Evolutionary conservation across 2,329 filamentous ascomycete species (phyloP).

Genomic region (Verticillium nonalfalfae): DNA sequence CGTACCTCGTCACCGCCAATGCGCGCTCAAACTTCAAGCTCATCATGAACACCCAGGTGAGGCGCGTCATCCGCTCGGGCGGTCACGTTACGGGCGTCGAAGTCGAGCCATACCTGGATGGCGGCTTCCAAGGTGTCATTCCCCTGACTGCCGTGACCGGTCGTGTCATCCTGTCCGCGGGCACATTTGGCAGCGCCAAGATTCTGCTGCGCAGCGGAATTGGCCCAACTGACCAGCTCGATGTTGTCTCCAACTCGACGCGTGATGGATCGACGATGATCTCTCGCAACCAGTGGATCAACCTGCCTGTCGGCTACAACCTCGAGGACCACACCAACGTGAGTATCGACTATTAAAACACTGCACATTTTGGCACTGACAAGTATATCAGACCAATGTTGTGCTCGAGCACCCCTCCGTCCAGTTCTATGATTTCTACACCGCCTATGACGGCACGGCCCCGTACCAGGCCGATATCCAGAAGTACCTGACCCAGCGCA

Average conservation of each 20-base stretch:
- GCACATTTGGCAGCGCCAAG: slow-evolving; percentile 64
- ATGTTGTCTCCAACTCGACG: slow-evolving; percentile 40
- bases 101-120: slow-evolving; percentile 46
- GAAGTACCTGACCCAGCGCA: slow-evolving; percentile 39
- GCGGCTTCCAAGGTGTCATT: slow-evolving; percentile 52
- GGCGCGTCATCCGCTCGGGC: slow-evolving; percentile 57
- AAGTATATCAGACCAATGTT: slow-evolving; percentile 32
- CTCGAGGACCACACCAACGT: slow-evolving; percentile 50
- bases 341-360: background rate
- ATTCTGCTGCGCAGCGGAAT: slow-evolving; percentile 63
- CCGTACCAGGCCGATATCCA: slow-evolving; percentile 35
- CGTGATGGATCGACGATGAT: slow-evolving; percentile 45
- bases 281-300: slow-evolving; percentile 44
- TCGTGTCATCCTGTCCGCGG: slow-evolving; percentile 61
- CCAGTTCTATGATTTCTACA: slow-evolving; percentile 59
- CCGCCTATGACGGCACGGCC: slow-evolving; percentile 39
- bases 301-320: slow-evolving; percentile 53
- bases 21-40: slow-evolving; percentile 59
- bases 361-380: too few relatives aligned
- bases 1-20: slow-evolving; percentile 60
- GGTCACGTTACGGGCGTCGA: slow-evolving; percentile 62
- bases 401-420: slow-evolving; percentile 36
- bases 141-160: slow-evolving; percentile 53
- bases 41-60: slow-evolving; percentile 60
- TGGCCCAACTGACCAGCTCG: slow-evolving; percentile 54